Base-by-base conservation (phyloP, 2,329 filamentous ascomycete species). In the Sarocladiaceae sp. region DNA sequence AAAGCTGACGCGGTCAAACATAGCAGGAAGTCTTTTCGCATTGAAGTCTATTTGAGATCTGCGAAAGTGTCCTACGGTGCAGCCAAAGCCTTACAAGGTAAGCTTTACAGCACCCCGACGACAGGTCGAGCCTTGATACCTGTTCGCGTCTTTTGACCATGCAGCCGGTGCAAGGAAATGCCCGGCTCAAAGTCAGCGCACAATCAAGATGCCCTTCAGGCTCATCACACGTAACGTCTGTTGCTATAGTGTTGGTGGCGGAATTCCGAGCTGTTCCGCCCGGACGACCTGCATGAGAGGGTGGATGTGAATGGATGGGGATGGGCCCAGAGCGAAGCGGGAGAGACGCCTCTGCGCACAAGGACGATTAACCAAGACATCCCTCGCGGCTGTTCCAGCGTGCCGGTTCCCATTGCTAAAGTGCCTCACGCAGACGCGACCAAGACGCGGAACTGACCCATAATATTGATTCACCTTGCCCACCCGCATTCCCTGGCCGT, bases 371-470 rank as follows among this genome's bases (percentile, higher is more conserved):
- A 48, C 44, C 5, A 48, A 48, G 26, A 40, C 10, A 12, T 28
- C 13, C 13, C 28, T 48, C 44, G 44, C 44, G 44, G 44, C 44
- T 48, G 26, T 48, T 48, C 44, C 44, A 48, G 18, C 22, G n/a
- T 22, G n/a, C 26, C 44, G 44, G 44, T 23, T 31, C 26, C 25
- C 40, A 17, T 20, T 20, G 26, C 18, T 31, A 8, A n/a, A 7
- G 20, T 20, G 4, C 20, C 15, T n/a, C 28, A 10, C 23, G 20
- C 22, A 44, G 13, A 44, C 12, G 40, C 37, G 18, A 23, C 11
- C 37, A 20, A 20, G 20, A 23, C 37, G 18, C 37, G n/a, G n/a
- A 20, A 20, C 6, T 17, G 6, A 36, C 33, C 12, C 33, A 37
- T 12, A 37, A 37, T 11, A 37, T n/a, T n/a, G n/a, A n/a, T n/a